Percentiles rank a stretch among this genome's conserved stretches.
phyloP scores from a whole-genome alignment of 805 yeast genomes.

The Lipomyces chichibuensis region DNA sequence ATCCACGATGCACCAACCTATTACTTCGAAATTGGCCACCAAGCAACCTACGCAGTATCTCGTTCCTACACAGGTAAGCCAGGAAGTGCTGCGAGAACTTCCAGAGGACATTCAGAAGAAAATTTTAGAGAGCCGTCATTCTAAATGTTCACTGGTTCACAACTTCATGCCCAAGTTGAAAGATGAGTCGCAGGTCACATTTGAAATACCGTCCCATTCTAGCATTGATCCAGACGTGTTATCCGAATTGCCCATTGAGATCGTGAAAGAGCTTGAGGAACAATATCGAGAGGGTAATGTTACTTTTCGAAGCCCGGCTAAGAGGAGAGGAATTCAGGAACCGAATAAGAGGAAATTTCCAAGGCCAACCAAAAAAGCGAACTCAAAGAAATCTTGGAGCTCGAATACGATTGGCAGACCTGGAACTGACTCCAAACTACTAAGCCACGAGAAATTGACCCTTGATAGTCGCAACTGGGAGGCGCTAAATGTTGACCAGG shows the following conservation, averaged over 20 bases:
- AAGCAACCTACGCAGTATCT: constrained; percentile 35
- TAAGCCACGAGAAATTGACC: background rate
- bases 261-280: constrained; percentile 58
- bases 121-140: background rate
- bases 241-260: constrained; percentile 63
- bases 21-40: background rate
- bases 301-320: background rate
- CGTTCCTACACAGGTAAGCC: constrained; percentile 42
- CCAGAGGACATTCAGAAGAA: constrained; percentile 35
- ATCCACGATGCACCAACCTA: background rate
- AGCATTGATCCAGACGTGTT: constrained; percentile 69
- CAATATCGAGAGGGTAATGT: background rate
- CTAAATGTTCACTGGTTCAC: background rate
- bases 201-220: constrained; percentile 23
- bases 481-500: constrained; percentile 1
- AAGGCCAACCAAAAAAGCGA: background rate
- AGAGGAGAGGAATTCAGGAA: background rate
- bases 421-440: background rate
- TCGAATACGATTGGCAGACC: background rate
- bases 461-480: background rate
- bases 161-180: background rate
- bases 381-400: background rate
- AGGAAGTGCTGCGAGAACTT: constrained; percentile 40
- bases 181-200: background rate
- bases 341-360: background rate